phyloP scores from a whole-genome alignment of 345 rosid genomes.

The Linum tenue region DNA sequence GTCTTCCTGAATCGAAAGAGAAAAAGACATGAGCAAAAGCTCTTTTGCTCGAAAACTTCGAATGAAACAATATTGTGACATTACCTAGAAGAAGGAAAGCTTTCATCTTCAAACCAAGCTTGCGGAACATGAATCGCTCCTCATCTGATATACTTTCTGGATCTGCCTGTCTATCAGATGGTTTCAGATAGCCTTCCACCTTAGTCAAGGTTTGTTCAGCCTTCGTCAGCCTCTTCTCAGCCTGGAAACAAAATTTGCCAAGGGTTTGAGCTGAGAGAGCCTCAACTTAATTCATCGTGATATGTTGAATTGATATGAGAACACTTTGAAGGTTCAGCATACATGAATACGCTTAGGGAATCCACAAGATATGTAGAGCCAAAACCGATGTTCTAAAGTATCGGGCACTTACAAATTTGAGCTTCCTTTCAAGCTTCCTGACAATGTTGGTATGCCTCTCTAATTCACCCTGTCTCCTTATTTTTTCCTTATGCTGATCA shows the following conservation, averaged over 20 bases:
- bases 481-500: conserved; percentile 36
- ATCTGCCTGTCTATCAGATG: conserved; percentile 60
- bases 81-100: conserved; percentile 92
- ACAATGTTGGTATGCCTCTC: conserved; percentile 50
- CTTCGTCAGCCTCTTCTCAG: conserved; percentile 57
- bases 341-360: neutral
- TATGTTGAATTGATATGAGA: neutral
- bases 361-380: neutral
- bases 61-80: neutral
- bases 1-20: conserved; percentile 53
- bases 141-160: conserved; percentile 75
- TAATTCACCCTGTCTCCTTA: conserved; percentile 60
- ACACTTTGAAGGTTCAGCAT: neutral
- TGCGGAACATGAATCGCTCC: conserved; percentile 96
- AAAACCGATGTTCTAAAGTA: conserved; percentile 7
- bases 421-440: conserved; percentile 66
- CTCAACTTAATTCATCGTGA: neutral
- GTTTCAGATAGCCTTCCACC: conserved; percentile 69
- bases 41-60: neutral
- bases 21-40: conserved; percentile 15
- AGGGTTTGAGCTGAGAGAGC: conserved; percentile 2
- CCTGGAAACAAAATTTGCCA: conserved; percentile 29
- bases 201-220: conserved; percentile 67
- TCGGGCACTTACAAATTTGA: conserved; percentile 53
- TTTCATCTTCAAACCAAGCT: conserved; percentile 91